A percentile compares a stretch with the other conserved stretches of the same genome.
phyloP scores from a whole-genome alignment of 2,329 filamentous ascomycete genomes.

The Claviceps purpurea region DNA sequence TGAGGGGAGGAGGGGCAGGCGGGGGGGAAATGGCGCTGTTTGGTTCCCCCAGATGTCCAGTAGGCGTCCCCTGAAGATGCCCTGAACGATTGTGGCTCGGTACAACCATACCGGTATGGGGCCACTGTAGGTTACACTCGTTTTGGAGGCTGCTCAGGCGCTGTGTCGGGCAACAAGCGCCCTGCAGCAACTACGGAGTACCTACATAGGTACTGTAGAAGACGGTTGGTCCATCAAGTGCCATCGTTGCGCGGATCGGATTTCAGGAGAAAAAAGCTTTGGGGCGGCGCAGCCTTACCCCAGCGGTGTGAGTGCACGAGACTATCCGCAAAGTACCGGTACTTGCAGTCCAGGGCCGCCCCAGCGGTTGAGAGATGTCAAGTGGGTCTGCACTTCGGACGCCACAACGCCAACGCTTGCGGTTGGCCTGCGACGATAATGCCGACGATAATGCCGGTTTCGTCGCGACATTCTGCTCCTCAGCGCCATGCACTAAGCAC shows the following conservation, averaged over 20 bases:
- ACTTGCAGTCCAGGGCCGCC: slow-evolving; percentile 1
- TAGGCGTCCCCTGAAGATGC: too few species aligned
- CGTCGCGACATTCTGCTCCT: too few species aligned
- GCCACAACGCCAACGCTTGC: neutral
- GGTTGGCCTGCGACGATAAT: too few species aligned
- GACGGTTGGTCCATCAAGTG: neutral
- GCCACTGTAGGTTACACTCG: too few species aligned
- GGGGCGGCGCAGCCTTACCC: slow-evolving; percentile 8
- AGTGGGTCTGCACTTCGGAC: neutral
- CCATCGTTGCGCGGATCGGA: neutral
- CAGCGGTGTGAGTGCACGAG: neutral
- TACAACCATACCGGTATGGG: too few species aligned
- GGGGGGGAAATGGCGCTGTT: too few species aligned
- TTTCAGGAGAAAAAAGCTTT: slow-evolving; percentile 7
- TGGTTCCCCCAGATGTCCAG: too few species aligned
- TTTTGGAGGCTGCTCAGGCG: neutral
- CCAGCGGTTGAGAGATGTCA: slow-evolving; percentile 8
- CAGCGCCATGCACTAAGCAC: too few species aligned
- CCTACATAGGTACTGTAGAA: too few species aligned
- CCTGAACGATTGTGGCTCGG: too few species aligned
- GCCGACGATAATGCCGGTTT: too few species aligned
- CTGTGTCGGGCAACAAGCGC: neutral
- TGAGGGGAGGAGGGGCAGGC: neutral
- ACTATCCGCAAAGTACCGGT: slow-evolving; percentile 4
- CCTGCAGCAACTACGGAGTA: neutral